Base-by-base conservation (phyloP, 257 asterid species). In the Mentha longifolia region DNA sequence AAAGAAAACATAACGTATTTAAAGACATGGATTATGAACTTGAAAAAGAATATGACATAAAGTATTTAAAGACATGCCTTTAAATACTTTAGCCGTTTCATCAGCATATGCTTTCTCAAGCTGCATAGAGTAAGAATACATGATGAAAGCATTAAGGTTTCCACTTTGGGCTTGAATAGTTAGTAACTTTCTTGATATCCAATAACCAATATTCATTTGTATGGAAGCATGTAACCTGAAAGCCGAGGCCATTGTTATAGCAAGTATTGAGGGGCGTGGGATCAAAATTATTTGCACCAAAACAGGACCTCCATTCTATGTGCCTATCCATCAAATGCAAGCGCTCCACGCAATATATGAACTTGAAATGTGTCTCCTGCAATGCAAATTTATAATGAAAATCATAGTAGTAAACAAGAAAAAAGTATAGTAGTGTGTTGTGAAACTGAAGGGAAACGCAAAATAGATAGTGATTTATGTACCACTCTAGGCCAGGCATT, bases 301-400 rank as follows among this genome's bases (percentile, higher is more conserved):
- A 94, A 81, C 98, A 94, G 66, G 94, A 84, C 57, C 72, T 79
- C 98, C 97, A 91, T 31, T 88, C 71, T 0, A 72, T 43, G 57
- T 87, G 94, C 61, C 45, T 84, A 73, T 81, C 80, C 85, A 83
- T n/a, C n/a, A n/a, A n/a, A n/a, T n/a, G n/a, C n/a, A n/a, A n/a
- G n/a, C n/a, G n/a, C n/a, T n/a, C n/a, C n/a, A n/a, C n/a, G n/a
- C n/a, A n/a, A n/a, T n/a, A n/a, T n/a, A n/a, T n/a, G n/a, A n/a
- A n/a, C n/a, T n/a, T n/a, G n/a, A n/a, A n/a, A n/a, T n/a, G n/a
- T n/a, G n/a, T n/a, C n/a, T n/a, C n/a, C n/a, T n/a, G 86, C 78
- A 77, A 22, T 16, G 64, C 3, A 54, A 54, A 37, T 12, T 22
- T 25, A 28, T 11, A 46, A 61, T 7, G 4, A 10, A 58, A 39